Conservation (phyloP, 768 basidiomycete species). For the Lactarius sanguifluus region DNA sequence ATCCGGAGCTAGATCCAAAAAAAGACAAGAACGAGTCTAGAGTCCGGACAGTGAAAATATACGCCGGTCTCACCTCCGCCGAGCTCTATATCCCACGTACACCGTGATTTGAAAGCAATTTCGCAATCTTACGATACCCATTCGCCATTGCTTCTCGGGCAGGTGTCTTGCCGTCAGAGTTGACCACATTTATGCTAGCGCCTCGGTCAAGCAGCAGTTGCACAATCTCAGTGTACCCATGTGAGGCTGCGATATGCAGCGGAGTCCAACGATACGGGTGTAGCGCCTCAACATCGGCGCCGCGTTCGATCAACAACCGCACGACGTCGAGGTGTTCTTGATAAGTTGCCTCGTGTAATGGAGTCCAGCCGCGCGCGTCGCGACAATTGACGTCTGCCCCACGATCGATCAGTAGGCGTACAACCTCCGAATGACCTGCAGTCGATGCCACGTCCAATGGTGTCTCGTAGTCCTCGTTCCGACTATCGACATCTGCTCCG, state of each 20-base stretch:
- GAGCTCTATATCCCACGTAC: no score
- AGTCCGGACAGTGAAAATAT: no score
- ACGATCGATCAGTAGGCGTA: slow-evolving; percentile 1
- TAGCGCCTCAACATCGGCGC: background rate
- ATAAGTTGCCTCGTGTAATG: background rate
- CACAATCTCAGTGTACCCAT: background rate
- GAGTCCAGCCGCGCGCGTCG: background rate
- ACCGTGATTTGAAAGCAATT: no score
- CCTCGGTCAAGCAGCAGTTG: background rate
- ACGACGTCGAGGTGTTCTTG: background rate
- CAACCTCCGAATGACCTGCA: background rate
- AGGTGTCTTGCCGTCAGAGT: background rate
- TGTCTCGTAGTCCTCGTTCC: background rate
- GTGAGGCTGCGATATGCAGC: background rate
- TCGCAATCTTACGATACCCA: no score
- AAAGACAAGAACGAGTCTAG: no score
- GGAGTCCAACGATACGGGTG: background rate
- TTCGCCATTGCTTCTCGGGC: background rate
- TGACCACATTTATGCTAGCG: background rate
- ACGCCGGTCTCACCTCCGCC: no score
- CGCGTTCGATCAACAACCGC: background rate
- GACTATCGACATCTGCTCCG: background rate
- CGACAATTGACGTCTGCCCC: background rate
- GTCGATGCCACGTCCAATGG: background rate
- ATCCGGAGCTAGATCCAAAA: no score